phyloP scores from a whole-genome alignment of 805 yeast genomes.

The Saccharomyces mikatae region DNA sequence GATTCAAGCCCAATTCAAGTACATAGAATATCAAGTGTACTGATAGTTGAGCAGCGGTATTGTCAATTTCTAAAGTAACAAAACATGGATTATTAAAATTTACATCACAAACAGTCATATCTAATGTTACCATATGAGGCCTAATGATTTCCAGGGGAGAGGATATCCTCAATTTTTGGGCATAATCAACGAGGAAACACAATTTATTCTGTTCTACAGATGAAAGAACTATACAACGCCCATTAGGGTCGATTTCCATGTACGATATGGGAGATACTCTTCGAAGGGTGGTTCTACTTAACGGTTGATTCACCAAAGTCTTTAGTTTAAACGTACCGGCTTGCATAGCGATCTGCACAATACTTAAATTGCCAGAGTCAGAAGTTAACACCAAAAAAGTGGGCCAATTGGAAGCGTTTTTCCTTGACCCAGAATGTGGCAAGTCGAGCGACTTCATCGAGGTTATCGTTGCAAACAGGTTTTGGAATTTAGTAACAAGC shows the following conservation, averaged over 20 bases:
- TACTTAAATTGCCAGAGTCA: slow-evolving; percentile 66
- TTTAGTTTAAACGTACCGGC: slow-evolving; percentile 35
- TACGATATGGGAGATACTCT: slow-evolving; percentile 70
- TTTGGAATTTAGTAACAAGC: neutral
- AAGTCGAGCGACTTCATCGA: neutral
- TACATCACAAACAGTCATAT: slow-evolving; percentile 56
- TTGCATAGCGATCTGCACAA: slow-evolving; percentile 21
- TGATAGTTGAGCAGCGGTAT: slow-evolving; percentile 29
- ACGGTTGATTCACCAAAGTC: slow-evolving; percentile 53
- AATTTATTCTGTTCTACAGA: slow-evolving; percentile 70
- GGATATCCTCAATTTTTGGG: slow-evolving; percentile 42
- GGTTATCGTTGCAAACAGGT: neutral
- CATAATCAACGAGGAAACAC: slow-evolving; percentile 55
- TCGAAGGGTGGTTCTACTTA: slow-evolving; percentile 65
- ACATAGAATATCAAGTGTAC: slow-evolving; percentile 60
- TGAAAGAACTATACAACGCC: slow-evolving; percentile 59
- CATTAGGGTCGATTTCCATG: slow-evolving; percentile 59
- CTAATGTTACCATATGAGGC: slow-evolving; percentile 44
- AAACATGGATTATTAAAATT: slow-evolving; percentile 79
- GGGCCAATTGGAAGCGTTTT: slow-evolving; percentile 21
- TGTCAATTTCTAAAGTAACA: slow-evolving; percentile 67
- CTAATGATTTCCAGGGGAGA: slow-evolving; percentile 69
- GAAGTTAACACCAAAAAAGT: slow-evolving; percentile 55
- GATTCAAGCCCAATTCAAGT: slow-evolving; percentile 78
- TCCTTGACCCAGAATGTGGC: neutral